phyloP scores from a whole-genome alignment of 2,329 filamentous ascomycete species.

The Metarhizium brunneum region DNA sequence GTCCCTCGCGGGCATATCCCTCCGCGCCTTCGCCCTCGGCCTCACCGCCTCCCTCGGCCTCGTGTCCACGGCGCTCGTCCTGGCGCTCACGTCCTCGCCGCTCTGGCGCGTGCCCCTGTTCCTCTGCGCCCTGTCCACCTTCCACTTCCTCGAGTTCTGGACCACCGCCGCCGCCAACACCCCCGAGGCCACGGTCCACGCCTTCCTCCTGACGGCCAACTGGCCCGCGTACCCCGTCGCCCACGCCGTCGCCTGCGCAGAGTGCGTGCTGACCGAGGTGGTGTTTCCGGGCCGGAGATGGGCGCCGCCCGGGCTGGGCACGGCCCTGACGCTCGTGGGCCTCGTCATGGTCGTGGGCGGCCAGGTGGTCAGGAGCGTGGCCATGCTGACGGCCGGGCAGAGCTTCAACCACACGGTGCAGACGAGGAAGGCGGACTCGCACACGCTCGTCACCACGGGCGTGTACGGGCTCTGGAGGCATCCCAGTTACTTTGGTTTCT shows the following conservation, averaged over 20 bases:
- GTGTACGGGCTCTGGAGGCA: conserved; percentile 72
- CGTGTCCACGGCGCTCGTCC: conserved; percentile 19
- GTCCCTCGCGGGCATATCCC: conserved; percentile 50
- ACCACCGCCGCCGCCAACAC: conserved; percentile 82
- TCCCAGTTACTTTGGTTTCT: conserved; percentile 95
- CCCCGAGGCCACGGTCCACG: conserved; percentile 56
- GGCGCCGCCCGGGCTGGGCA: conserved; percentile 34
- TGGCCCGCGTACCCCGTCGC: conserved; percentile 78
- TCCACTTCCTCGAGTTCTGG: conserved; percentile 97
- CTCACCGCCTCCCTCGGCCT: conserved; percentile 28
- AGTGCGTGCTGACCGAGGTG: conserved; percentile 55
- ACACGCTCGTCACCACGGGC: conserved; percentile 74
- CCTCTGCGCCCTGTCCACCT: conserved; percentile 58
- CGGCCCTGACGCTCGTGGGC: conserved; percentile 44
- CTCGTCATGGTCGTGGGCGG: conserved; percentile 57
- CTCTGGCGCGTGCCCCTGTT: conserved; percentile 60
- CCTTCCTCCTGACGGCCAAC: conserved; percentile 79
- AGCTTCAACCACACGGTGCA: conserved; percentile 91
- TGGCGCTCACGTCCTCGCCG: conserved; percentile 31
- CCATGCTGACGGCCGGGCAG: conserved; percentile 80
- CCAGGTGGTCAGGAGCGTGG: conserved; percentile 66
- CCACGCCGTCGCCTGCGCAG: conserved; percentile 63
- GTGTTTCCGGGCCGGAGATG: conserved; percentile 42
- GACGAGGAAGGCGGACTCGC: conserved; percentile 54
- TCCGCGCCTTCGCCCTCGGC: conserved; percentile 48